phyloP scores from a whole-genome alignment of 2,329 filamentous ascomycete species.

The Ceratocystiopsis minuta region DNA sequence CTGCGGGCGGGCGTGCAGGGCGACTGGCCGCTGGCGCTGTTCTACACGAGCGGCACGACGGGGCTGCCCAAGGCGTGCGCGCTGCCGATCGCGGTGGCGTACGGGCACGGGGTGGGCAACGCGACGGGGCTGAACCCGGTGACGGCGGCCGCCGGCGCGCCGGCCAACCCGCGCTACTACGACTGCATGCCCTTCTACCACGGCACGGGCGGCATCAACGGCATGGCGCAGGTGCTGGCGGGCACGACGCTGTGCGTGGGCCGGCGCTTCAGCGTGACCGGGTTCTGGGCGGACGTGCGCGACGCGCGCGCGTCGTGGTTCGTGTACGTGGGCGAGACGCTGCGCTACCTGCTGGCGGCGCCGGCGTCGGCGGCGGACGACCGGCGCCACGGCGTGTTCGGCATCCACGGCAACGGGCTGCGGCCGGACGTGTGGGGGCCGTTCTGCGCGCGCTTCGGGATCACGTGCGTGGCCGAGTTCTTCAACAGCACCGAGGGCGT shows the following conservation, averaged over 20 bases:
- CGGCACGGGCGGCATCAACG: slow-evolving; percentile 48
- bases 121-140: slow-evolving; percentile 14
- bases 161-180: slow-evolving; percentile 36
- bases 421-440: slow-evolving; percentile 50
- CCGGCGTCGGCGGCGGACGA: slow-evolving; percentile 45
- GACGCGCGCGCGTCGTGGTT: slow-evolving; percentile 52
- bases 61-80: slow-evolving; percentile 55
- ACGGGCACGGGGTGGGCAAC: slow-evolving; percentile 11
- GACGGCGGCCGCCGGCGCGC: slow-evolving; percentile 24
- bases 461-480: slow-evolving; percentile 50
- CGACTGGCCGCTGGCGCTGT: slow-evolving; percentile 40
- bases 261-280: slow-evolving; percentile 47
- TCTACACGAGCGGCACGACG: slow-evolving; percentile 64
- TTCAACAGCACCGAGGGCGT: slow-evolving; percentile 64
- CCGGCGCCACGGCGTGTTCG: slow-evolving; percentile 35
- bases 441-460: slow-evolving; percentile 45
- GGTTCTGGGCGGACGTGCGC: slow-evolving; percentile 56
- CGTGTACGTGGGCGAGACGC: slow-evolving; percentile 62
- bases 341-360: slow-evolving; percentile 53
- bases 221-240: slow-evolving; percentile 34
- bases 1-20: slow-evolving; percentile 32
- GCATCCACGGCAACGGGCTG: slow-evolving; percentile 49
- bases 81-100: slow-evolving; percentile 32
- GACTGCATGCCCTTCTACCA: slow-evolving; percentile 65
- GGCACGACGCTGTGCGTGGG: slow-evolving; percentile 42